Conservation (phyloP, 805 yeast genomes). For the Kazachstania kunashirensis region DNA sequence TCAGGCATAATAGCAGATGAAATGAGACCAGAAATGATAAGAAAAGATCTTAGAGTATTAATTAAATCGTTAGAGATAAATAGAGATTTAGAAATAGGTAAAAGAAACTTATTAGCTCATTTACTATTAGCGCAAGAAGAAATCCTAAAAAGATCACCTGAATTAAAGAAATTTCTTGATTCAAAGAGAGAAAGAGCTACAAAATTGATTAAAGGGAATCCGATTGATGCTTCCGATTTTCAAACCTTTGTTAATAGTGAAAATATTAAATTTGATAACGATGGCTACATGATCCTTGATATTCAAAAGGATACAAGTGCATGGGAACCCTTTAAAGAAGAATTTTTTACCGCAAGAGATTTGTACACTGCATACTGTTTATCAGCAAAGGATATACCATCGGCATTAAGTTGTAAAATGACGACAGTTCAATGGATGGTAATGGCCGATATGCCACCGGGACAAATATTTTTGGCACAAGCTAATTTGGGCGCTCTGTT, state of each 20-base stretch:
- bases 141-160: constrained; percentile 37
- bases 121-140: constrained; percentile 58
- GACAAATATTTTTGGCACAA: constrained; percentile 53
- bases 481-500: constrained; percentile 62
- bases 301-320: constrained; percentile 37
- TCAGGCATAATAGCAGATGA: constrained; percentile 28
- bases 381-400: constrained; percentile 54
- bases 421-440: constrained; percentile 65
- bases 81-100: constrained; percentile 39
- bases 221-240: constrained; percentile 15
- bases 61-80: constrained; percentile 56
- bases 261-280: constrained; percentile 21
- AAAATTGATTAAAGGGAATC: constrained; percentile 12
- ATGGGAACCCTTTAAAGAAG: constrained; percentile 70
- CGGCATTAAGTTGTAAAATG: constrained; percentile 52
- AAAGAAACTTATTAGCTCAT: constrained; percentile 53
- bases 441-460: constrained; percentile 57
- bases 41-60: constrained; percentile 60
- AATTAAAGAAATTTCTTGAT: constrained; percentile 27
- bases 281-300: constrained; percentile 27
- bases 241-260: constrained; percentile 23
- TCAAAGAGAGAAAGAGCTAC: constrained; percentile 20
- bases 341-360: constrained; percentile 70
- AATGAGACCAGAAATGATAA: constrained; percentile 48
- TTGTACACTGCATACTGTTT: constrained; percentile 61